phyloP scores from a whole-genome alignment of 495 filamentous ascomycete genomes.

The Annulohypoxylon nitens region DNA sequence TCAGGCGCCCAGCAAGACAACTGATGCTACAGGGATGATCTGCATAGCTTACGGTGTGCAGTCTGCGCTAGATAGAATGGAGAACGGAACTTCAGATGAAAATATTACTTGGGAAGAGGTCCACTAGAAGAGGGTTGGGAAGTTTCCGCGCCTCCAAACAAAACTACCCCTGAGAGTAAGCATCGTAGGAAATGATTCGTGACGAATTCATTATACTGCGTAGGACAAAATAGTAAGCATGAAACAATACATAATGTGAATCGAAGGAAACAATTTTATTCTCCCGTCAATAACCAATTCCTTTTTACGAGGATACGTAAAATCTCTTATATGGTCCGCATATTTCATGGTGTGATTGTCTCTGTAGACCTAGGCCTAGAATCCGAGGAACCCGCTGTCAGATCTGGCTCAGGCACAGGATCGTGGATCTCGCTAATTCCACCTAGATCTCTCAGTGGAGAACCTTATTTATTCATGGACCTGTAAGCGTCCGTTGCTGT shows the following conservation, averaged over 20 bases:
- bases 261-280: neutral
- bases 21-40: conserved; percentile 2
- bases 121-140: conserved; percentile 23
- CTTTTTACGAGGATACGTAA: neutral
- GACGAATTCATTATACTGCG: neutral
- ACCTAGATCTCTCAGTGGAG: conserved; percentile 33
- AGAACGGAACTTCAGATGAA: conserved; percentile 25
- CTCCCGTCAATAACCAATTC: neutral
- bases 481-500: conserved; percentile 19
- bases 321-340: neutral
- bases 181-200: neutral
- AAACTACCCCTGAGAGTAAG: conserved; percentile 16
- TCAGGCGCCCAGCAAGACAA: neutral
- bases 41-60: conserved; percentile 16
- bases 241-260: neutral
- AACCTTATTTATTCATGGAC: conserved; percentile 32
- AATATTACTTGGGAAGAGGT: neutral
- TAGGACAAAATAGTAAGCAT: neutral
- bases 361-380: conserved; percentile 15
- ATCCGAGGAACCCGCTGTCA: conserved; percentile 10
- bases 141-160: conserved; percentile 3
- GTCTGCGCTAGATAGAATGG: conserved; percentile 28
- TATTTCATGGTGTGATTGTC: conserved; percentile 16
- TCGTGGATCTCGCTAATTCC: conserved; percentile 27
- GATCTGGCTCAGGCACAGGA: conserved; percentile 44